phyloP scores from a whole-genome alignment of 1,139 yeast genomes.

The Taphrina deformans region DNA sequence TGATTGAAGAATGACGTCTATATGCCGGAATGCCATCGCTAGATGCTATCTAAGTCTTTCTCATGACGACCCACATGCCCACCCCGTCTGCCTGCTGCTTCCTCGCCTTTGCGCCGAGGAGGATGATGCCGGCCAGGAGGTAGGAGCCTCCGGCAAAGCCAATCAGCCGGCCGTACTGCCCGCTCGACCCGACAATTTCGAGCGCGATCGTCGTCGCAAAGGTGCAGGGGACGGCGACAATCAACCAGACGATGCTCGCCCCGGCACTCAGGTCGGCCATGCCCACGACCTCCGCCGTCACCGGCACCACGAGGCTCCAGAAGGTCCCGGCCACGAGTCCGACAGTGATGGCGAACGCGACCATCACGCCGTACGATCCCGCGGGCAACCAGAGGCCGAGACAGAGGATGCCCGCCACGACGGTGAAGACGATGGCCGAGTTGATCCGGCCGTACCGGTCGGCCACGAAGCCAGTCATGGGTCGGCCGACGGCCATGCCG shows the following conservation, averaged over 20 bases:
- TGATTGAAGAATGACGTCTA: background rate
- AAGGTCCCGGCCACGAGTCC: slow-evolving; percentile 58
- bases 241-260: slow-evolving; percentile 59
- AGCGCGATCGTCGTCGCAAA: slow-evolving; percentile 47
- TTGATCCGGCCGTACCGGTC: slow-evolving; percentile 63
- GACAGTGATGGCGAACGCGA: slow-evolving; percentile 51
- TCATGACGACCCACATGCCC: background rate
- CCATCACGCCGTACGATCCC: slow-evolving; percentile 55
- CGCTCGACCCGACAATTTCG: slow-evolving; percentile 32
- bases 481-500: slow-evolving; percentile 68
- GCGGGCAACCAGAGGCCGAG: slow-evolving; percentile 67
- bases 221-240: slow-evolving; percentile 52
- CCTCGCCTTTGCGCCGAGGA: slow-evolving; percentile 4
- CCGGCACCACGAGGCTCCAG: slow-evolving; percentile 46
- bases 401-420: slow-evolving; percentile 43
- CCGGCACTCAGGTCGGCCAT: slow-evolving; percentile 57
- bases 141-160: slow-evolving; percentile 20
- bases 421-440: slow-evolving; percentile 48
- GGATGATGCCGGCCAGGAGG: slow-evolving; percentile 12
- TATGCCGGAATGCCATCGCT: background rate
- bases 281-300: slow-evolving; percentile 54
- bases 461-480: slow-evolving; percentile 58
- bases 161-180: slow-evolving; percentile 23
- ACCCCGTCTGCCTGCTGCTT: background rate
- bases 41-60: background rate